Base-by-base conservation (phyloP, 768 basidiomycete species). In the Pholiota microspora region DNA sequence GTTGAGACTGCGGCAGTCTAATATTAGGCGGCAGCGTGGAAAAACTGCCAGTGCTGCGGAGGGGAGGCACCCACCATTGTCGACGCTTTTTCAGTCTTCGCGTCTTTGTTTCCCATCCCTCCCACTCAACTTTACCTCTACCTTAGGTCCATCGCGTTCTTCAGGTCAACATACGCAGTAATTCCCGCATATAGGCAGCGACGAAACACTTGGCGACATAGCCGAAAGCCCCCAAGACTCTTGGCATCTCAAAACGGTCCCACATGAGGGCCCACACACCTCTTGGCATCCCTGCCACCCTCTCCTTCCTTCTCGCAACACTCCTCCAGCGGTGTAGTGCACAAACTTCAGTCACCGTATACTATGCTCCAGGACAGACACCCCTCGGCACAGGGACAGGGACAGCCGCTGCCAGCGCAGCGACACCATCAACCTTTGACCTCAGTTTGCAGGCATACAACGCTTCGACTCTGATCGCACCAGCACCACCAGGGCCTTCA, bases 391-490 rank as follows among this genome's bases (percentile, higher is more conserved):
- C 38, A 7, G 50, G 25, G 12, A 31, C 50, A 15, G 16, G 25
- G 12, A 31, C 50, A 15, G 16, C n/a, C 38, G 2, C 50, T 3
- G 29, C 18, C 27, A 18, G 24, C 38, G 4, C 16, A 7, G 28
- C 23, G 12, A 44, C 40, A 1, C 27, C 27, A 6, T 31, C 24
- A 0, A 16, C 38, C 12, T 51, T 28, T 32, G 50, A 51, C 18
- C 25, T 16, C 3, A 51, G 27, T 5, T 27, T 51, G 16, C 50
- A 51, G 40, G 50, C 50, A 7, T 51, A 51, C 18, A 51, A 51
- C 38, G 28, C 16, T 3, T 85, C 82, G 6, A 71, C 71, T 1
- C 67, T 84, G 60, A 81, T 82, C 4, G 68, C 84, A 1, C 85
- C 85, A 5, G 63, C 83, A 0, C 68, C 82, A 0, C 85, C 86